A percentile compares a stretch with the other conserved stretches of the same genome.
Conservation (phyloP, 2,329 filamentous ascomycete genomes). For the Gyromitra esculenta region DNA sequence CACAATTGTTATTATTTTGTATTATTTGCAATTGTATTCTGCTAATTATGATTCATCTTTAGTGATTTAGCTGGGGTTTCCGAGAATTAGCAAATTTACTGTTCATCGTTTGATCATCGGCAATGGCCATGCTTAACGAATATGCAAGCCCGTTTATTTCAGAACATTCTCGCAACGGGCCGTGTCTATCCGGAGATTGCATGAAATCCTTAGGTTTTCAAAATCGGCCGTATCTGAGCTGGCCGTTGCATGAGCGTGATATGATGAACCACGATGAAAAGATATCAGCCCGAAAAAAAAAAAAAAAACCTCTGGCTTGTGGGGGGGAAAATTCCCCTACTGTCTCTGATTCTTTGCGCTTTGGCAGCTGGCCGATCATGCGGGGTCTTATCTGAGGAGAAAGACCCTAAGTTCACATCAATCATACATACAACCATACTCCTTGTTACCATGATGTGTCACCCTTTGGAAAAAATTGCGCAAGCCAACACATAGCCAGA, state of each 20-base stretch:
- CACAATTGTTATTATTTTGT: background rate
- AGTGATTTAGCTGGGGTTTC: background rate
- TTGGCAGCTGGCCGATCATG: constrained; percentile 43
- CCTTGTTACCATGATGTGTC: constrained; percentile 17
- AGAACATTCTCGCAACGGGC: constrained; percentile 29
- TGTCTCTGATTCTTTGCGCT: constrained; percentile 40
- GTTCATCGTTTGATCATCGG: background rate
- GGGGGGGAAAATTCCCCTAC: constrained; percentile 3
- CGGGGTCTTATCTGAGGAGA: constrained; percentile 38
- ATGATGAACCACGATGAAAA: constrained; percentile 29
- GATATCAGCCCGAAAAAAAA: constrained; percentile 25
- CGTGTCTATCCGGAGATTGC: constrained; percentile 49
- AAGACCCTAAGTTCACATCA: constrained; percentile 26
- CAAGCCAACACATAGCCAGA: constrained; percentile 41
- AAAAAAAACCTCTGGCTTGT: constrained; percentile 26
- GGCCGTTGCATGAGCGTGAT: constrained; percentile 34
- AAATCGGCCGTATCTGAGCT: constrained; percentile 29
- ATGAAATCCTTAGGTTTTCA: constrained; percentile 25
- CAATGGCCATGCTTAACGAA: constrained; percentile 17
- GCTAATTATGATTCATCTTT: background rate
- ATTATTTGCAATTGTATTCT: background rate
- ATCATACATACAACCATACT: constrained; percentile 17
- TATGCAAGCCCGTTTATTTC: constrained; percentile 29
- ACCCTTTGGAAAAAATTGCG: constrained; percentile 23
- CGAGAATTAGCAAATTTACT: background rate